Conservation (phyloP, 2,329 filamentous ascomycete genomes). For the Aspergillus hiratsukae region DNA sequence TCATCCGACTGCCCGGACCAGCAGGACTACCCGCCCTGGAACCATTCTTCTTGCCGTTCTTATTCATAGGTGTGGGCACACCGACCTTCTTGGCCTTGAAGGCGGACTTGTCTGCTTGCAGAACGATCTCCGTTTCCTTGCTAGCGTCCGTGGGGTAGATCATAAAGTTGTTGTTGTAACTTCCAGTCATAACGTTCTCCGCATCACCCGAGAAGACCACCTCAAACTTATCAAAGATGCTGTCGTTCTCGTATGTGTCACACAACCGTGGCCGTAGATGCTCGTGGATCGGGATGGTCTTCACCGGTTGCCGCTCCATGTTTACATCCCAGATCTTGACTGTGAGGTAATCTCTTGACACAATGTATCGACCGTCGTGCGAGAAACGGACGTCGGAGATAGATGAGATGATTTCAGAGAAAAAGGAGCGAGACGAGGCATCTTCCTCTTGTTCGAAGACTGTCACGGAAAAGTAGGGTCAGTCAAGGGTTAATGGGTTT, state of each 20-base stretch:
- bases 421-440: constrained; percentile 93
- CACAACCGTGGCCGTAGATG: constrained; percentile 90
- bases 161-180: constrained; percentile 99
- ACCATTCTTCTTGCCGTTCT: constrained; percentile 77
- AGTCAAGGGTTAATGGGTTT: constrained; percentile 10
- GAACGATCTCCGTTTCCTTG: constrained; percentile 93
- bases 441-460: constrained; percentile 99
- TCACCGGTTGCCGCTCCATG: constrained; percentile 95
- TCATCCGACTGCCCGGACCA: constrained; percentile 87
- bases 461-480: constrained; percentile 37
- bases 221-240: constrained; percentile 99
- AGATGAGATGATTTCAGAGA: constrained; percentile 98
- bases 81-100: constrained; percentile 99
- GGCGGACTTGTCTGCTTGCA: constrained; percentile 96
- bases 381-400: constrained; percentile 99
- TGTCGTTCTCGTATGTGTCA: constrained; percentile 98
- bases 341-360: constrained; percentile 95
- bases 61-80: constrained; percentile 94
- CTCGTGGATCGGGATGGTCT: constrained; percentile 98
- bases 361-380: constrained; percentile 90
- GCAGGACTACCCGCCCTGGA: constrained; percentile 87
- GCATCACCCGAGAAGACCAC: constrained; percentile 97
- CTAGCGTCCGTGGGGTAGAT: constrained; percentile 96
- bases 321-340: constrained; percentile 99
- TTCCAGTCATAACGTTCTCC: constrained; percentile 99